Conservation (phyloP, 805 yeast genomes). For the Groenewaldozyma salmanticensis region DNA sequence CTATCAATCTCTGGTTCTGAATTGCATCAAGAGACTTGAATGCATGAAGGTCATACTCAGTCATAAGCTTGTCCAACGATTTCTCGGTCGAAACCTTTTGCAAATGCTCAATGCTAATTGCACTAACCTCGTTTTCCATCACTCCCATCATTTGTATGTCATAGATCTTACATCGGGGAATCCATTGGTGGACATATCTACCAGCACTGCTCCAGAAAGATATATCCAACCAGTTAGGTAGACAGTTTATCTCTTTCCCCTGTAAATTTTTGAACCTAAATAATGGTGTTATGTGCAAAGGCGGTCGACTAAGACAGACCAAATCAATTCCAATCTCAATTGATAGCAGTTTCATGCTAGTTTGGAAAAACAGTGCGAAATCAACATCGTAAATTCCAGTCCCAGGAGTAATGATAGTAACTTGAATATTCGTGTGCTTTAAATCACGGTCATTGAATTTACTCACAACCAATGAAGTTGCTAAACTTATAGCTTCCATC, state of each 20-base stretch:
- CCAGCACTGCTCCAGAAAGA: slow-evolving; percentile 72
- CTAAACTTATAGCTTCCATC: slow-evolving; percentile 77
- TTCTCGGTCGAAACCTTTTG: slow-evolving; percentile 23
- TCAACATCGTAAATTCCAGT: slow-evolving; percentile 91
- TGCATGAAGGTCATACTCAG: slow-evolving; percentile 50
- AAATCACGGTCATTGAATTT: slow-evolving; percentile 78
- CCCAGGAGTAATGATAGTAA: slow-evolving; percentile 81
- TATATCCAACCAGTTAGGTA: slow-evolving; percentile 93
- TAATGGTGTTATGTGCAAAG: slow-evolving; percentile 84
- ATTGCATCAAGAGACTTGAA: slow-evolving; percentile 30
- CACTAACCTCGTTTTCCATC: slow-evolving; percentile 79
- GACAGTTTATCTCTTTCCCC: slow-evolving; percentile 50
- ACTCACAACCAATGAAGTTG: slow-evolving; percentile 65
- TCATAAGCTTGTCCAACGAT: slow-evolving; percentile 53
- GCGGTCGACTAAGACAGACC: slow-evolving; percentile 81
- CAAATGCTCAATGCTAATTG: slow-evolving; percentile 56
- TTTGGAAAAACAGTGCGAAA: slow-evolving; percentile 59
- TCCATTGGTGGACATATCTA: slow-evolving; percentile 47
- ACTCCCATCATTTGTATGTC: slow-evolving; percentile 98
- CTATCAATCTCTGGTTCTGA: slow-evolving; percentile 16
- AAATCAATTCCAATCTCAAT: slow-evolving; percentile 84
- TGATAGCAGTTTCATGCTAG: slow-evolving; percentile 64
- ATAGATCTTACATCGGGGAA: slow-evolving; percentile 89
- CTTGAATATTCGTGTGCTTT: slow-evolving; percentile 85
- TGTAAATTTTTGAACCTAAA: slow-evolving; percentile 43